Evolutionary conservation across 2,329 filamentous ascomycete genomes (phyloP).

Genomic region (Hymenoscyphus albidus): DNA sequence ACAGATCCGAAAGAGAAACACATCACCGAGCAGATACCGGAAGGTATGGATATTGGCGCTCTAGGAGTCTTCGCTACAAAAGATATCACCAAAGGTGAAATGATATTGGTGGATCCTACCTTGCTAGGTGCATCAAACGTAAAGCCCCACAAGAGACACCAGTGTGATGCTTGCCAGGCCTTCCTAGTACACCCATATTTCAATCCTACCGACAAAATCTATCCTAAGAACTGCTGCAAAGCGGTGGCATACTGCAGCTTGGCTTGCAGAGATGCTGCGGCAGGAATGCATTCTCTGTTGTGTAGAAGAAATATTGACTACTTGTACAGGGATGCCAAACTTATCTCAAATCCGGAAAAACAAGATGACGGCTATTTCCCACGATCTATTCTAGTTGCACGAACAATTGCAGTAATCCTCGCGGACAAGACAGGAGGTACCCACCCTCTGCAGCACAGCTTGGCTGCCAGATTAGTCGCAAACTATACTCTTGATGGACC

Average conservation of each 20-base stretch:
- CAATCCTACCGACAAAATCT: not conserved
- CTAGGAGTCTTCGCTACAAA: slow-evolving; percentile 29
- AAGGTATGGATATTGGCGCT: slow-evolving; percentile 25
- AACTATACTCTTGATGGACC: slow-evolving; percentile 22
- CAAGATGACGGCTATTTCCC: slow-evolving; percentile 13
- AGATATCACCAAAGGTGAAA: slow-evolving; percentile 26
- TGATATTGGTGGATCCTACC: slow-evolving; percentile 25
- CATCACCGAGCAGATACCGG: not conserved
- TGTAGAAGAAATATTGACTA: slow-evolving; percentile 28
- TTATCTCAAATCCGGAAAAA: not conserved
- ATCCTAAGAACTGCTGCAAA: slow-evolving; percentile 22
- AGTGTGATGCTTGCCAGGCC: slow-evolving; percentile 31
- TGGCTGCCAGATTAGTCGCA: slow-evolving; percentile 25
- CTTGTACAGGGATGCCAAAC: slow-evolving; percentile 17
- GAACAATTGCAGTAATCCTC: slow-evolving; percentile 26
- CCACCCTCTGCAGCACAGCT: slow-evolving; percentile 26
- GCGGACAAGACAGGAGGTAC: slow-evolving; percentile 10
- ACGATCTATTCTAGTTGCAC: slow-evolving; percentile 23
- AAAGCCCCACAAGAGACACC: slow-evolving; percentile 11
- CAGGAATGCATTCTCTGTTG: slow-evolving; percentile 24
- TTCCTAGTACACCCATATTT: slow-evolving; percentile 19
- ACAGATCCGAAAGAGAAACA: not conserved
- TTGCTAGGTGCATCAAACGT: slow-evolving; percentile 20
- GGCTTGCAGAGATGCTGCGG: slow-evolving; percentile 22
- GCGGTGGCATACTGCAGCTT: slow-evolving; percentile 26